Evolutionary conservation across 805 yeast species (phyloP).

Genomic region (Candida suzukii): DNA sequence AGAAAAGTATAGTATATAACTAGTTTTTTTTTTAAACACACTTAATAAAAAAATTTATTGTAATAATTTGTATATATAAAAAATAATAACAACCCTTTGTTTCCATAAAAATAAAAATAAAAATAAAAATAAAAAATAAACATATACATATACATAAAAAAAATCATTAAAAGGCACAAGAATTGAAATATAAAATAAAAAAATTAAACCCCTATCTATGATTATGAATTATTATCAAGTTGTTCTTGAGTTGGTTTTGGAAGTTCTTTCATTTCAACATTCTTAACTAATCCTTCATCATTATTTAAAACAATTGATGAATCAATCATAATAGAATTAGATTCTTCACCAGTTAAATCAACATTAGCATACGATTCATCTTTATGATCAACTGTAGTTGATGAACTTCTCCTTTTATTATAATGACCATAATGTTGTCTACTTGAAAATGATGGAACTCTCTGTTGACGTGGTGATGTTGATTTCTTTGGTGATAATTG

Average conservation of each 20-base stretch:
- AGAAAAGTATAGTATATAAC: background rate
- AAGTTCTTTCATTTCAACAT: constrained; percentile 4
- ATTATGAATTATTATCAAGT: no score
- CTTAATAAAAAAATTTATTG: no score
- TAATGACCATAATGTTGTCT: constrained; percentile 22
- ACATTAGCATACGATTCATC: constrained; percentile 10
- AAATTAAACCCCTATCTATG: no score
- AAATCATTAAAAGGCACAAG: no score
- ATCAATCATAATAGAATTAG: constrained; percentile 2
- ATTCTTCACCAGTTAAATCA: constrained; percentile 3
- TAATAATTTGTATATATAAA: no score
- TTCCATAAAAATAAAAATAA: no score
- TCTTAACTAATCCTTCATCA: background rate
- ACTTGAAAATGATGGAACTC: constrained; percentile 23
- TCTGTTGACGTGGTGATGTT: background rate
- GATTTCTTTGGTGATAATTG: constrained; percentile 10
- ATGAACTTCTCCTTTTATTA: no score
- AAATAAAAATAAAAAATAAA: no score
- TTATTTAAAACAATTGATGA: constrained; percentile 1
- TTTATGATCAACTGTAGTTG: background rate
- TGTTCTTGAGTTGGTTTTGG: constrained; percentile 9
- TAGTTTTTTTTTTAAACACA: no score
- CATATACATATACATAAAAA: no score
- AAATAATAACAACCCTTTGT: no score
- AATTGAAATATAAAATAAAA: no score